phyloP scores from a whole-genome alignment of 352 stramenopile genomes.

The Phytopythium ostracodes region DNA sequence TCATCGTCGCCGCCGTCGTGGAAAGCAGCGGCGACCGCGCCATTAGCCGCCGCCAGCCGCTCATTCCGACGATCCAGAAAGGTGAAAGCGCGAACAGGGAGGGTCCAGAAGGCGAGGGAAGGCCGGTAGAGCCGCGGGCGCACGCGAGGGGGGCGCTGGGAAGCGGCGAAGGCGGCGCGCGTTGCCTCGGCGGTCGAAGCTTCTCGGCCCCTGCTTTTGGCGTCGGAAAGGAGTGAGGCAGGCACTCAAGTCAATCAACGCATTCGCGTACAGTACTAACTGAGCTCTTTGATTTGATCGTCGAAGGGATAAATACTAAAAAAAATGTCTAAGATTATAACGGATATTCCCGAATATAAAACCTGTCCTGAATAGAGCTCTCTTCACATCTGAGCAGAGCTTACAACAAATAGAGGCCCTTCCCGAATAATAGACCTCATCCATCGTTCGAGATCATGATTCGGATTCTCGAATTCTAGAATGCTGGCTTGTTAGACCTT shows the following conservation, averaged over 20 bases:
- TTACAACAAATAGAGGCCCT: too few relatives aligned
- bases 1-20: not conserved
- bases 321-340: too few relatives aligned
- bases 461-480: too few relatives aligned
- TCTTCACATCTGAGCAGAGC: too few relatives aligned
- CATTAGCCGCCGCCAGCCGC: not conserved
- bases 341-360: too few relatives aligned
- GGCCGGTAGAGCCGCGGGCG: not conserved
- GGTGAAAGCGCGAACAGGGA: not conserved
- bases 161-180: not conserved
- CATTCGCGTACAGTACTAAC: not conserved
- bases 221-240: too few relatives aligned
- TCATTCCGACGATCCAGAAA: not conserved
- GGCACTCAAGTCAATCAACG: not conserved
- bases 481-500: too few relatives aligned
- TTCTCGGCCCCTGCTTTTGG: constrained; percentile 2
- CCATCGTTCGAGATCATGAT: too few relatives aligned
- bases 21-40: not conserved
- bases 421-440: too few relatives aligned
- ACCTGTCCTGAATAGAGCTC: too few relatives aligned
- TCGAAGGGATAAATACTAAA: too few relatives aligned
- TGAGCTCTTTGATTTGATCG: not conserved
- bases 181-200: not conserved
- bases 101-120: not conserved
- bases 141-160: not conserved